Base-by-base conservation (phyloP, 1,284 basidiomycete species). In the Tilletia horrida region DNA sequence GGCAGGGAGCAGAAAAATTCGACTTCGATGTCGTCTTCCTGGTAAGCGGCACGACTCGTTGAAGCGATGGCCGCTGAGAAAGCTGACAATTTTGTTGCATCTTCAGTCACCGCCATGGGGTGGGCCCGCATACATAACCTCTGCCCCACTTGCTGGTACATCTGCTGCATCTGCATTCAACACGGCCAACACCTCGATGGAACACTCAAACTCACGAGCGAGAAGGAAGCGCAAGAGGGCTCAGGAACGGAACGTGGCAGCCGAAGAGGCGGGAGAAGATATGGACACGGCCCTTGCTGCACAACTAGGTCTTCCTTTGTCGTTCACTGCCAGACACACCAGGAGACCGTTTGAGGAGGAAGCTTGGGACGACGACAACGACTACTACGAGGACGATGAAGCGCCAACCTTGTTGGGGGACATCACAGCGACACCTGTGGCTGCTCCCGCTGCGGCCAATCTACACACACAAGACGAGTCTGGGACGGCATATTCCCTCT, bases 401-500 rank as follows among this genome's bases (percentile, higher is more conserved):
- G 14, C 21, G 50, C 8, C 9, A 35, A 16, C 29, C 2, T 8
- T 14, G 25, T 3, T 14, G 25, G 31, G 9, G 11, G 55, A 59
- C 31, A 21, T 40, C 55, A 31, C 25, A 59, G 55, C 27, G 6
- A 52, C 50, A 4, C 50, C 50, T 23, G 21, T 9, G 14, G 50
- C 11, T 27, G 4, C 29, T 21, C 16, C 29, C 18, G 50, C 25
- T 27, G 50, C n/a, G 13, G 63, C 50, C n/a, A 59, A 8, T 62
- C 14, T 27, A 61, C n/a, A 25, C 47, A 44, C 29, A 52, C 74
- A 13, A 69, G 50, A 62, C 78, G 75, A 47, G 67, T 48, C 44
- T 23, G 65, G 11, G 21, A 21, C 95, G 90, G 81, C 86, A 86
- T 59, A 59, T 27, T 40, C 55, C 2, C 55, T 59, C 11, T 84